A percentile compares a stretch with the other conserved stretches of the same genome.
Conservation (phyloP, 495 filamentous ascomycete genomes). For the Xylaria nigripes region DNA sequence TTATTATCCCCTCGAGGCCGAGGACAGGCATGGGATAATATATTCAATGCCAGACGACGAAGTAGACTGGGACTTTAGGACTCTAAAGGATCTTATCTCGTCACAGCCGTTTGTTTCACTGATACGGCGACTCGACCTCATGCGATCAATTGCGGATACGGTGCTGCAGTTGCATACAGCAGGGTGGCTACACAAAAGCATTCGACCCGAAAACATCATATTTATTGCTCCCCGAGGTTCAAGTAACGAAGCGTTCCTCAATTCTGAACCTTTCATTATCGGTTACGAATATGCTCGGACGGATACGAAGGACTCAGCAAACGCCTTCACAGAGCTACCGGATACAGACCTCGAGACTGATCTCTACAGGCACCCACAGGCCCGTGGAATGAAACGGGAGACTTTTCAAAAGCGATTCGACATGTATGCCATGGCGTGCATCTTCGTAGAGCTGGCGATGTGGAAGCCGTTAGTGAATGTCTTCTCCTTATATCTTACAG, state of each 20-base stretch:
- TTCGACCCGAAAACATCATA: constrained; percentile 31
- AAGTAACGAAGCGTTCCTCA: constrained; percentile 3
- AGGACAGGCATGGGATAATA: constrained; percentile 8
- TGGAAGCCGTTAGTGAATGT: constrained; percentile 17
- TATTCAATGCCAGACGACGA: background rate
- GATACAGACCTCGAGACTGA: constrained; percentile 16
- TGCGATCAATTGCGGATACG: constrained; percentile 24
- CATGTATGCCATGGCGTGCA: constrained; percentile 27
- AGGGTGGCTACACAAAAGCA: constrained; percentile 34
- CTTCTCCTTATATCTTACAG: background rate
- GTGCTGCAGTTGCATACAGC: constrained; percentile 30
- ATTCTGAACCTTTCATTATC: constrained; percentile 21
- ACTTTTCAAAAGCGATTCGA: constrained; percentile 25
- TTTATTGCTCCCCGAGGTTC: constrained; percentile 19
- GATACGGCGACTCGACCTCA: constrained; percentile 12
- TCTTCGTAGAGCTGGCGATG: constrained; percentile 28
- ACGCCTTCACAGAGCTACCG: constrained; percentile 19
- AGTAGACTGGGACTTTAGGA: constrained; percentile 10
- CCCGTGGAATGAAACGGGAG: constrained; percentile 13
- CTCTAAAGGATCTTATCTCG: constrained; percentile 5
- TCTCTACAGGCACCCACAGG: constrained; percentile 30
- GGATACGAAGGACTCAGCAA: constrained; percentile 15
- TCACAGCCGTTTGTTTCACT: background rate
- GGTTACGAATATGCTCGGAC: constrained; percentile 30
- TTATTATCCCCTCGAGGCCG: constrained; percentile 10